Base-by-base conservation (phyloP, 2,329 filamentous ascomycete species). In the Myriosclerotinia scirpicola region DNA sequence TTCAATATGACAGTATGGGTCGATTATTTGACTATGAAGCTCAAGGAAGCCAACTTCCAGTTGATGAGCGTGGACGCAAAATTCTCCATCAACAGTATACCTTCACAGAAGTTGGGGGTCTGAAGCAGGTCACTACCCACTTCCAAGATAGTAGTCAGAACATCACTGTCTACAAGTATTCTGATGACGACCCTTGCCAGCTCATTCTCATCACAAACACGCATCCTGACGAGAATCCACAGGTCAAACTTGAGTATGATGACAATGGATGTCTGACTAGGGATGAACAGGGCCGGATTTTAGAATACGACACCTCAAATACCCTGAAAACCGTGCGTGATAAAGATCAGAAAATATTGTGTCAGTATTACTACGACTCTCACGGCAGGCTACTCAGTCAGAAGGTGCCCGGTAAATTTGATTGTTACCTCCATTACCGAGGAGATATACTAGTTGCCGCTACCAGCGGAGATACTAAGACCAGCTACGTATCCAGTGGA, bases 141-240 rank as follows among this genome's bases (percentile, higher is more conserved):
- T 54, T 54, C 17, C 52, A 54, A 54, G 30, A 36, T n/a, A 17
- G 52, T 6, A 36, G 30, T 54, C 52, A 36, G 52, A 54, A 54
- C 30, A 36, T 36, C 3, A 36, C 30, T 36, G 17, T 9, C 9
- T 54, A 54, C 20, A 54, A 30, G 30, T 54, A 54, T n/a, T 54
- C 52, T 54, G 15, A 54, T 34, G 8, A 54, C 3, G 52, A 54
- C 30, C 30, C 52, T 20, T 54, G 30, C 17, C 52, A 54, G 30
- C 17, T 36, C 9, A 20, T 54, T 54, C 30, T 54, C 8, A 36
- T 54, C 52, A 54, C 30, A 22, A 54, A 54, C 17, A 54, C 52
- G 30, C 52, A 36, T 20, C 30, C 52, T 20, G 30, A 36, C 12
- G 17, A 54, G 2, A 54, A 20, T 12, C 17, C 52, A 36, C 17